phyloP scores from a whole-genome alignment of 768 basidiomycete species.

The Tephrocybe sp. region DNA sequence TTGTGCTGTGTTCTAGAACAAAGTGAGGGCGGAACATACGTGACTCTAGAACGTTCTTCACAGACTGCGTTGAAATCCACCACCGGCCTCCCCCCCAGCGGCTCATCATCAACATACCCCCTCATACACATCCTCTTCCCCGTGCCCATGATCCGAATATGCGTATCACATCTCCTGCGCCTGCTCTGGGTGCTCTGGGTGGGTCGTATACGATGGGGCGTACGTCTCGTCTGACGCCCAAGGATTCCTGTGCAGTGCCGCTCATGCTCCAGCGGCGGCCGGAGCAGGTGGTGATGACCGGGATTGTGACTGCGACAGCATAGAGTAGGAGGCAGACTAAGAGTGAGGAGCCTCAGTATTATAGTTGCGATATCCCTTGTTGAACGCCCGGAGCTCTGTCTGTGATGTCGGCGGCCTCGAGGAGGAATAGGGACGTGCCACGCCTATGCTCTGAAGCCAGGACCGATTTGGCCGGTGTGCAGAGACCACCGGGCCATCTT shows the following conservation, averaged over 20 bases:
- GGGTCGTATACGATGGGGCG: neutral
- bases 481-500: neutral
- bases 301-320: no score
- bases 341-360: no score
- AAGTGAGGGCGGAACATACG: no score
- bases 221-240: neutral
- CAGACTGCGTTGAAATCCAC: no score
- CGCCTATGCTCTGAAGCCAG: conserved; percentile 30
- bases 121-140: conserved; percentile 30
- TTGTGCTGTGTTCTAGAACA: no score
- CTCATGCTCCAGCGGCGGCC: neutral
- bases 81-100: neutral
- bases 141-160: neutral
- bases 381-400: conserved; percentile 1
- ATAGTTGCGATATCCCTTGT: conserved; percentile 19
- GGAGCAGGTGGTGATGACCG: neutral
- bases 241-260: neutral
- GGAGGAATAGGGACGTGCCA: neutral
- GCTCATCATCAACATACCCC: conserved; percentile 22
- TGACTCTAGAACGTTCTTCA: no score
- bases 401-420: conserved; percentile 24
- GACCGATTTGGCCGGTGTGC: conserved; percentile 32
- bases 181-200: no score
- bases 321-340: no score
- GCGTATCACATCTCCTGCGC: neutral